Evolutionary conservation across 1,284 basidiomycete species (phyloP).

Genomic region (Filobasidium uniguttulatum): DNA sequence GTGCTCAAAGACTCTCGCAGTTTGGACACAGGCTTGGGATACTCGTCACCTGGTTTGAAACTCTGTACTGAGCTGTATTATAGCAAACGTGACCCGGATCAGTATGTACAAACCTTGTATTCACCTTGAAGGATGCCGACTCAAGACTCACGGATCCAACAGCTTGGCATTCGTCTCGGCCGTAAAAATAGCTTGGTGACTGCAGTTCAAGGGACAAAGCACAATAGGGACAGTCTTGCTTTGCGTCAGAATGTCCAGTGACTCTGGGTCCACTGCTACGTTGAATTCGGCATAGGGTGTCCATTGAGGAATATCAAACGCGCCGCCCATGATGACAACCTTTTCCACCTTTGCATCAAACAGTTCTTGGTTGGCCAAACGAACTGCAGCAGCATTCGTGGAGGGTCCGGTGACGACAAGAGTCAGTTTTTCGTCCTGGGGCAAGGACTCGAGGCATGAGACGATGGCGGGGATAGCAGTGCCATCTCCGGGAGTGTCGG

Average conservation of each 20-base stretch:
- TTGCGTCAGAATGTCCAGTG: constrained; percentile 8
- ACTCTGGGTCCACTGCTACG: constrained; percentile 12
- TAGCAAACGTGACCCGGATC: background rate
- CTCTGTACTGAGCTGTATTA: background rate
- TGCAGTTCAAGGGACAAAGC: constrained; percentile 9
- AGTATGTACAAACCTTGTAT: too few relatives aligned
- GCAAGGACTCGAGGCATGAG: background rate
- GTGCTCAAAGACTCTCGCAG: constrained; percentile 11
- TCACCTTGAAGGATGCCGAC: too few relatives aligned
- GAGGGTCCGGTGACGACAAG: constrained; percentile 11
- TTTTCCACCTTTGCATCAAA: constrained; percentile 9
- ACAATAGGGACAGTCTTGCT: constrained; percentile 9
- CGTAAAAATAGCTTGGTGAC: constrained; percentile 12
- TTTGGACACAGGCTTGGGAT: constrained; percentile 5
- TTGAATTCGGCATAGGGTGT: constrained; percentile 15
- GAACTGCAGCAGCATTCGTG: constrained; percentile 12
- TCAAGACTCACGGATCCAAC: constrained; percentile 9
- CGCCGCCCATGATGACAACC: constrained; percentile 13
- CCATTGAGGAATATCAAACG: constrained; percentile 13
- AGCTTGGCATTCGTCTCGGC: constrained; percentile 6
- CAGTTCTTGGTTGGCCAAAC: constrained; percentile 1
- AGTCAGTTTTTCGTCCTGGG: constrained; percentile 3
- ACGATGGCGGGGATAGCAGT: background rate
- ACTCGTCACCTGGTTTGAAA: background rate
- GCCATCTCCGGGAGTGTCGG: background rate